phyloP scores from a whole-genome alignment of 164 flowering plant species.

The Umbellularia californica region DNA sequence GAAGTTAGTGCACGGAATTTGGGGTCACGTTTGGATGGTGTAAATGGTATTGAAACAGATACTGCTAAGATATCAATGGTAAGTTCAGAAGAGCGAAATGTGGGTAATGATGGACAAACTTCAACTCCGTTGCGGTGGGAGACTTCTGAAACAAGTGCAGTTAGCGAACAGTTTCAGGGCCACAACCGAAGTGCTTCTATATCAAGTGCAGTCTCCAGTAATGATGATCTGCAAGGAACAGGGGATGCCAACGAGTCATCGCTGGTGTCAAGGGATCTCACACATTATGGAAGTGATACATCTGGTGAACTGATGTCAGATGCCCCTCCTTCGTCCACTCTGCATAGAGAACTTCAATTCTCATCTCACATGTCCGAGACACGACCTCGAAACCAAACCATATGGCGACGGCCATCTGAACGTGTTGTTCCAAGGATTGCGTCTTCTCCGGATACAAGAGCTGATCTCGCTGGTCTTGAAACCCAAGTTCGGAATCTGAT shows the following conservation, averaged over 20 bases:
- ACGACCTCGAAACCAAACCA: conserved; percentile 7
- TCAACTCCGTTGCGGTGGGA: neutral
- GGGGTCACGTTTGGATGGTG: neutral
- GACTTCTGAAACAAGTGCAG: neutral
- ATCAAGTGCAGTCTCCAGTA: conserved; percentile 8
- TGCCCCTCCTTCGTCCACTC: neutral
- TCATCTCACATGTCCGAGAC: neutral
- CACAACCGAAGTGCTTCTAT: conserved; percentile 5
- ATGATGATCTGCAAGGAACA: conserved; percentile 1
- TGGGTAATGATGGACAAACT: conserved; percentile 1
- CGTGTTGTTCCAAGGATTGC: conserved; percentile 13
- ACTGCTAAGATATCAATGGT: neutral
- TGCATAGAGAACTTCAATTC: conserved; percentile 1
- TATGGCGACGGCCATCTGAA: conserved; percentile 15
- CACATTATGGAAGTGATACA: conserved; percentile 6
- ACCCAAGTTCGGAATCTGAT: conserved; percentile 19
- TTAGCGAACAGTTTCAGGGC: conserved; percentile 1
- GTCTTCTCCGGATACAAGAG: conserved; percentile 9
- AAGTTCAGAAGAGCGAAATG: conserved; percentile 3
- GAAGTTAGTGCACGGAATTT: neutral
- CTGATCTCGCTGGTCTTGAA: conserved; percentile 30
- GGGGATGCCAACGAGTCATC: neutral
- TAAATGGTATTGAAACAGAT: conserved; percentile 5
- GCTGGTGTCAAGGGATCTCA: conserved; percentile 1
- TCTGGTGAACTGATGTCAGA: conserved; percentile 12